Percentiles rank a stretch among this genome's conserved stretches.
These are phyloP conservation scores for Euphrasia arctica DNA, from an alignment of 305 asterid genomes.

Conservation along the genomic window DNA sequence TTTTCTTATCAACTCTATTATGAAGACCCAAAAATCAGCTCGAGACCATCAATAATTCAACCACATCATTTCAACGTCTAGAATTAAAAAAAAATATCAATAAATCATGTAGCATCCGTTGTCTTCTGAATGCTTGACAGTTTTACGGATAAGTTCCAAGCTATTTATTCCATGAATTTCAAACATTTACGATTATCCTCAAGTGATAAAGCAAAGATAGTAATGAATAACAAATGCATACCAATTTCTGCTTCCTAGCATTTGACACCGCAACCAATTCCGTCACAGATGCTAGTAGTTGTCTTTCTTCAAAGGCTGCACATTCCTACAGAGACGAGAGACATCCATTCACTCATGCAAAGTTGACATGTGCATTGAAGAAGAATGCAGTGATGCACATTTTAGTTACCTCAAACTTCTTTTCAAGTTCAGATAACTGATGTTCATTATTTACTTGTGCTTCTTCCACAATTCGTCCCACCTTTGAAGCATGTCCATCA, in stretches of 20 bases:
- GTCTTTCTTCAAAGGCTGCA: slow-evolving; percentile 89
- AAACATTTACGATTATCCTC: background rate
- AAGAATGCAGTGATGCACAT: slow-evolving; percentile 22
- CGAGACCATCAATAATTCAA: background rate
- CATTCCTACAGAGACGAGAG: slow-evolving; percentile 57
- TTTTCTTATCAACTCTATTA: background rate
- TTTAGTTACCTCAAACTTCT: slow-evolving; percentile 78
- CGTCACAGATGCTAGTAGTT: slow-evolving; percentile 84
- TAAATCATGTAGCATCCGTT: too few species aligned
- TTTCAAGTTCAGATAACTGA: slow-evolving; percentile 83
- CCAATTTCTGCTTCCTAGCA: slow-evolving; percentile 93
- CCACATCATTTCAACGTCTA: background rate
- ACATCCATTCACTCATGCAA: background rate
- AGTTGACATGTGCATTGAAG: slow-evolving; percentile 5
- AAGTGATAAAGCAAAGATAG: background rate
- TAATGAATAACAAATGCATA: slow-evolving; percentile 26
- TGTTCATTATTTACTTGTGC: slow-evolving; percentile 65
- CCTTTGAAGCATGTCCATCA: slow-evolving; percentile 72
- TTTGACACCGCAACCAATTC: slow-evolving; percentile 91
- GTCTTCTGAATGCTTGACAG: too few species aligned
- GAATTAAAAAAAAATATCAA: too few species aligned
- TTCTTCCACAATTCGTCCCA: slow-evolving; percentile 83
- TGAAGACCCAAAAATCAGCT: background rate
- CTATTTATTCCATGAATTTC: slow-evolving; percentile 1
- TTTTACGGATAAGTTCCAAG: background rate